These are phyloP conservation scores for Coprinopsis sp. DNA, from an alignment of 768 basidiomycete genomes.

Conservation along the genomic window DNA sequence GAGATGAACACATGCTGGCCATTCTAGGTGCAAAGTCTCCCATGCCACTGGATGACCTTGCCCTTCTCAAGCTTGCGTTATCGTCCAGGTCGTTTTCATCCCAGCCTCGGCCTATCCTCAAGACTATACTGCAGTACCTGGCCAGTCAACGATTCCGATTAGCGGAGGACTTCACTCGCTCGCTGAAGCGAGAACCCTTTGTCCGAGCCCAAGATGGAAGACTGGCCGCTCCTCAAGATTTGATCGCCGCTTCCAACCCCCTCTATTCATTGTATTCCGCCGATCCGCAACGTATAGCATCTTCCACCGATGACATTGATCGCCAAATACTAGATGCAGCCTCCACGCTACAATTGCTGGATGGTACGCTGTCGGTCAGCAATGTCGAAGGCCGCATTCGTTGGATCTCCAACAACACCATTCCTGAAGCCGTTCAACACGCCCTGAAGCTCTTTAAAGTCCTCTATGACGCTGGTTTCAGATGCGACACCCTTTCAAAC, in stretches of 20 bases:
- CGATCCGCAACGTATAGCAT: constrained; percentile 13
- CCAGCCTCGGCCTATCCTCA: background rate
- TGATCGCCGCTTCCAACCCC: constrained; percentile 28
- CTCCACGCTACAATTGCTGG: constrained; percentile 23
- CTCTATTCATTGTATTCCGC: constrained; percentile 24
- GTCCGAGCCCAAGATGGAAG: constrained; percentile 20
- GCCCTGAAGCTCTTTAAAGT: constrained; percentile 11
- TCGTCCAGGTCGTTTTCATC: background rate
- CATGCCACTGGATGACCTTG: background rate
- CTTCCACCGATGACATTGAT: background rate
- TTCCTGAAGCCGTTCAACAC: constrained; percentile 5
- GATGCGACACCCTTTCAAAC: constrained; percentile 7
- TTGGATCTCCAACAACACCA: constrained; percentile 21
- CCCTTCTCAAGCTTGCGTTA: background rate
- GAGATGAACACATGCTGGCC: too few relatives aligned
- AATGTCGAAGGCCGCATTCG: constrained; percentile 32
- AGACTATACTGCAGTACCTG: constrained; percentile 10
- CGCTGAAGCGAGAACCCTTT: constrained; percentile 23
- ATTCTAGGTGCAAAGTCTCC: too few relatives aligned
- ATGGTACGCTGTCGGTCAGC: constrained; percentile 22
- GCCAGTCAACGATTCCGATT: constrained; percentile 20
- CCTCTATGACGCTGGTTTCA: constrained; percentile 13
- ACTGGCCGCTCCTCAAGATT: constrained; percentile 18
- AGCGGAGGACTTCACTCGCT: constrained; percentile 20
- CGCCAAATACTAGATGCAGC: constrained; percentile 16